Base-by-base conservation (phyloP, 225 moss, liverwort and hornwort genomes). In the Polytrichum commune region DNA sequence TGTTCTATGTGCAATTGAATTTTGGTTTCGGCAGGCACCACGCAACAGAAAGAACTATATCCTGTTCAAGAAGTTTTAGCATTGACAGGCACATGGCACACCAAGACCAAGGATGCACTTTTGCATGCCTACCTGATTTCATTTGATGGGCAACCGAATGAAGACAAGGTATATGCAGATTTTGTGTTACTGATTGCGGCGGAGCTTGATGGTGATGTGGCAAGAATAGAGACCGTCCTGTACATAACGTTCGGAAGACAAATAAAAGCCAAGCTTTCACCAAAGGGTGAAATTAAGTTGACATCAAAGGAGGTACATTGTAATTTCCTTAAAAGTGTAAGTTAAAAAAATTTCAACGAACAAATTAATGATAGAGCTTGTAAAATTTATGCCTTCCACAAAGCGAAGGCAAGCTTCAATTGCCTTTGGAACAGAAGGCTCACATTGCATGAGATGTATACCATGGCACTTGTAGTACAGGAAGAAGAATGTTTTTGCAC, bases 41-140 rank as follows among this genome's bases (percentile, higher is more conserved):
- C 88, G 18, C 78, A 80, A 75, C 90, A 88, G 68, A 98, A 98
- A 68, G 98, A 98, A 71, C 87, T 98, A 1, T 91, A 98, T 74
- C 77, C 88, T 57, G 80, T 81, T 27, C 64, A 79, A 75, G 56
- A 69, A 53, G 80, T 83, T 1, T 76, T 80, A 28, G 80, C 78
- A n/a, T 70, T 95, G 55, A 79, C 81, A 46, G 93, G 93, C 16
- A 26, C 78, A 22, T 98, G 95, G 98, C 84, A 74, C 18, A 65
- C 55, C 7, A 72, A 63, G 27, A 74, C 55, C 23, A 63, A 73
- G 24, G 85, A 74, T 67, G 76, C 68, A 38, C 77, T 66, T 62
- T 77, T 98, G 67, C 25, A 81, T 69, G 88, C 83, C 5, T 98
- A 98, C 71, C 70, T 24, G 56, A 64, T 98, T 55, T 81, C 76